Evolutionary conservation across 1,284 basidiomycete species (phyloP).

Genomic region (Cutaneotrichosporon mucoides): DNA sequence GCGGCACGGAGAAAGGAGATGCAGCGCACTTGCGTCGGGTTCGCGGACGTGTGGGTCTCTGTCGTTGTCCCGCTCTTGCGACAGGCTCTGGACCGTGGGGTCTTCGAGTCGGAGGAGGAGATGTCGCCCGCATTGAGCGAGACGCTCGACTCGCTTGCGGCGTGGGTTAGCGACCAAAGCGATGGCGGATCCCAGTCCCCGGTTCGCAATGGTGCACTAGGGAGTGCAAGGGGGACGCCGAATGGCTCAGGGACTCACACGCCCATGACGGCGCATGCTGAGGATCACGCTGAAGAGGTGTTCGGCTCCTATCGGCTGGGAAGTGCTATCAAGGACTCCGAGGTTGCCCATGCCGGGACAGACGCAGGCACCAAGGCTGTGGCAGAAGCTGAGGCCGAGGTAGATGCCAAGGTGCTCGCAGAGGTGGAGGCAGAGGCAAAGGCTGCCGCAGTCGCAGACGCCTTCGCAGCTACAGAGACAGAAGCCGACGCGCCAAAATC

Average conservation of each 20-base stretch:
- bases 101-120: slow-evolving; percentile 55
- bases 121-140: slow-evolving; percentile 11
- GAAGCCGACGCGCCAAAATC: not conserved
- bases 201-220: not conserved
- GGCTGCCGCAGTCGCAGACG: too few species aligned
- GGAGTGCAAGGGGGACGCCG: not conserved
- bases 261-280: not conserved
- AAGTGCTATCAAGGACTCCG: too few species aligned
- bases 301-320: too few species aligned
- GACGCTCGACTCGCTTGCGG: slow-evolving; percentile 17
- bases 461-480: too few species aligned
- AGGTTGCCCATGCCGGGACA: too few species aligned
- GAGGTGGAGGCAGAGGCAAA: too few species aligned
- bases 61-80: slow-evolving; percentile 65
- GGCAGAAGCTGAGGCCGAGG: too few species aligned
- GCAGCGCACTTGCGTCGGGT: slow-evolving; percentile 55
- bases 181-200: slow-evolving; percentile 5
- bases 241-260: not conserved
- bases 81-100: slow-evolving; percentile 65
- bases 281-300: not conserved
- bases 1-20: slow-evolving; percentile 42
- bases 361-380: too few species aligned
- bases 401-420: not conserved
- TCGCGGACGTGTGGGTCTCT: slow-evolving; percentile 53
- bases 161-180: slow-evolving; percentile 23